Conservation (phyloP, 352 stramenopile genomes). For the Globisporangium polare region DNA sequence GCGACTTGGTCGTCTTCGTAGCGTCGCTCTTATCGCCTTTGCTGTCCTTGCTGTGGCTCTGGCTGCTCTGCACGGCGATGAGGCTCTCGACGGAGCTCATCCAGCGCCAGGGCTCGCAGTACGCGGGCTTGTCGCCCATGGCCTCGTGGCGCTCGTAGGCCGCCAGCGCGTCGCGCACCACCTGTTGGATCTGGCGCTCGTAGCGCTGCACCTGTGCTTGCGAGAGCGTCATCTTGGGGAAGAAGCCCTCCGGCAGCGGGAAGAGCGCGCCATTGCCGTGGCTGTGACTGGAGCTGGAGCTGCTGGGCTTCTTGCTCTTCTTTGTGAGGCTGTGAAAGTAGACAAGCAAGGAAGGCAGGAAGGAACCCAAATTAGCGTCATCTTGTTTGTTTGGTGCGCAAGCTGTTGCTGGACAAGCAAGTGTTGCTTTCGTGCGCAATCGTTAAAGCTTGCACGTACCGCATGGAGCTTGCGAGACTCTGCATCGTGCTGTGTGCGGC, state of each 20-base stretch:
- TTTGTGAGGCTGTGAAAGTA: constrained; percentile 1
- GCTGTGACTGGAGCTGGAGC: background rate
- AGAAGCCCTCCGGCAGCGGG: constrained; percentile 38
- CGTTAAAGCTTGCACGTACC: background rate
- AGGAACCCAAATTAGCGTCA: background rate
- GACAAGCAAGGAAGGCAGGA: background rate
- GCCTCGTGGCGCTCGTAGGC: constrained; percentile 43
- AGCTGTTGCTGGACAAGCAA: background rate
- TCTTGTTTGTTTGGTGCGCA: background rate
- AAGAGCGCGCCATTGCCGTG: constrained; percentile 9
- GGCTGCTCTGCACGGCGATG: constrained; percentile 16
- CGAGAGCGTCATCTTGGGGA: constrained; percentile 32
- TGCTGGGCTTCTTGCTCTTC: background rate
- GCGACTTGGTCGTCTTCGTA: constrained; percentile 22
- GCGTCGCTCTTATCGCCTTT: background rate
- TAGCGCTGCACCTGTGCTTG: constrained; percentile 25
- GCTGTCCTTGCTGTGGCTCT: background rate
- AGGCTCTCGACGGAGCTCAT: constrained; percentile 24
- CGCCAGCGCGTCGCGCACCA: constrained; percentile 36
- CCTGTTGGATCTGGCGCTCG: constrained; percentile 28
- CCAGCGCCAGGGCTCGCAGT: constrained; percentile 15
- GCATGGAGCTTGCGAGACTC: constrained; percentile 7
- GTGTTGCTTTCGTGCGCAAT: background rate
- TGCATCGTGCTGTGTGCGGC: constrained; percentile 7
- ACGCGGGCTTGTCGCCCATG: constrained; percentile 25